Conservation (phyloP, 225 moss, liverwort and hornwort genomes). For the Physcomitrellopsis africana region DNA sequence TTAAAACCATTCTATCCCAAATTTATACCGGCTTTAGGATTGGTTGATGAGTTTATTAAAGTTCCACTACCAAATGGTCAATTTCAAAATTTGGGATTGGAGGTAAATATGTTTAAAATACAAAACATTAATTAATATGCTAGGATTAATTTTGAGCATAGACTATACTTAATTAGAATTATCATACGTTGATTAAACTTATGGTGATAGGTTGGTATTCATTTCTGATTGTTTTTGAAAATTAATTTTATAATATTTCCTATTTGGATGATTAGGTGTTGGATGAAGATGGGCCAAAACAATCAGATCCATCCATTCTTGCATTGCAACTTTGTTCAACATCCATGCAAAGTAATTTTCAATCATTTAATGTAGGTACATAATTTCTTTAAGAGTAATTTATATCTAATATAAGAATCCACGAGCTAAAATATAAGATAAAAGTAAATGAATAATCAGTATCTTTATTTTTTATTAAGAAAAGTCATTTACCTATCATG, state of each 20-base stretch:
- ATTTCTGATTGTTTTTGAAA: too few relatives aligned
- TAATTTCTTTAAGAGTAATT: background rate
- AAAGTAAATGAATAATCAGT: too few relatives aligned
- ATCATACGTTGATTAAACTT: too few relatives aligned
- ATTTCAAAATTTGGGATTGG: background rate
- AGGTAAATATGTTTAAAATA: background rate
- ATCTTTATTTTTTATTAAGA: too few relatives aligned
- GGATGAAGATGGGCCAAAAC: constrained; percentile 60
- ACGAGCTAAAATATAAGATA: too few relatives aligned
- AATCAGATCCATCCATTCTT: constrained; percentile 51
- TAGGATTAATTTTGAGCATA: too few relatives aligned
- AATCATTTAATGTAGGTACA: background rate
- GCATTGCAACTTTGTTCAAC: constrained; percentile 47
- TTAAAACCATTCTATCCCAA: background rate
- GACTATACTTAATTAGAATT: too few relatives aligned
- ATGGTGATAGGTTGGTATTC: too few relatives aligned
- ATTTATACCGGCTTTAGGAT: background rate
- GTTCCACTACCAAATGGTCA: background rate
- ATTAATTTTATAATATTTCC: too few relatives aligned
- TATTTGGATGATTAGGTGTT: constrained; percentile 36
- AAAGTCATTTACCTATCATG: too few relatives aligned
- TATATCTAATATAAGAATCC: too few relatives aligned
- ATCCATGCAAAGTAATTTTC: constrained; percentile 16
- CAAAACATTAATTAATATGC: too few relatives aligned
- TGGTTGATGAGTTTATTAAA: background rate